These are phyloP conservation scores for Metschnikowia peoriensis DNA, from an alignment of 805 yeast genomes.

Conservation along the genomic window DNA sequence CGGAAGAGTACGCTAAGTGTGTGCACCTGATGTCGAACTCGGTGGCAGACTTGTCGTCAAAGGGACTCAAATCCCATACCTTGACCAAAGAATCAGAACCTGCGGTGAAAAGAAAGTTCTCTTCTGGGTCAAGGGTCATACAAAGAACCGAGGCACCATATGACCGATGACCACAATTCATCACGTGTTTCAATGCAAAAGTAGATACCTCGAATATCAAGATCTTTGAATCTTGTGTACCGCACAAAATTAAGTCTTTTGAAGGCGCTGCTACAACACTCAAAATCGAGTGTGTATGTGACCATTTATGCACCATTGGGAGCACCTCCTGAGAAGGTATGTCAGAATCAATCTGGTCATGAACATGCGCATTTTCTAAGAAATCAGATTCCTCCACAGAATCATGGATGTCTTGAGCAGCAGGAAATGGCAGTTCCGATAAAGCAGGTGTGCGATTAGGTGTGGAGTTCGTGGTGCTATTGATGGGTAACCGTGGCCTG, in stretches of 20 bases:
- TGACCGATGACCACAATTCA: conserved; percentile 45
- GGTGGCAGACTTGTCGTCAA: conserved; percentile 14
- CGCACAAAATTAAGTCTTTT: conserved; percentile 68
- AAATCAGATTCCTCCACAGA: neutral
- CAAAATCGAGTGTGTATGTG: conserved; percentile 65
- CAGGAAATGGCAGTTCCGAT: conserved; percentile 21
- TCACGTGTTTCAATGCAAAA: conserved; percentile 51
- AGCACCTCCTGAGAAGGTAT: conserved; percentile 11
- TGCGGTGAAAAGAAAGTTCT: conserved; percentile 69
- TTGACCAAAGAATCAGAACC: conserved; percentile 89
- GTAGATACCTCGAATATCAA: conserved; percentile 66
- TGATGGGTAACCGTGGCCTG: conserved; percentile 29
- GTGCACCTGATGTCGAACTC: conserved; percentile 30
- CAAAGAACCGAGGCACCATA: conserved; percentile 76
- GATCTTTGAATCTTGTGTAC: conserved; percentile 84
- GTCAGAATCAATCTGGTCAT: neutral
- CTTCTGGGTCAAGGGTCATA: conserved; percentile 53
- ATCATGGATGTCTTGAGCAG: neutral
- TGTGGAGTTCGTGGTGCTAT: conserved; percentile 20
- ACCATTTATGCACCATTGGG: conserved; percentile 64
- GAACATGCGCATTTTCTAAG: neutral
- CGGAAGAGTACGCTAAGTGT: conserved; percentile 75
- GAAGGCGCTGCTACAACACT: conserved; percentile 64
- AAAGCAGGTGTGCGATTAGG: conserved; percentile 23
- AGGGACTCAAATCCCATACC: conserved; percentile 66